Evolutionary conservation across 2,329 filamentous ascomycete genomes (phyloP).

Genomic region (Ophiocordyceps sinensis): DNA sequence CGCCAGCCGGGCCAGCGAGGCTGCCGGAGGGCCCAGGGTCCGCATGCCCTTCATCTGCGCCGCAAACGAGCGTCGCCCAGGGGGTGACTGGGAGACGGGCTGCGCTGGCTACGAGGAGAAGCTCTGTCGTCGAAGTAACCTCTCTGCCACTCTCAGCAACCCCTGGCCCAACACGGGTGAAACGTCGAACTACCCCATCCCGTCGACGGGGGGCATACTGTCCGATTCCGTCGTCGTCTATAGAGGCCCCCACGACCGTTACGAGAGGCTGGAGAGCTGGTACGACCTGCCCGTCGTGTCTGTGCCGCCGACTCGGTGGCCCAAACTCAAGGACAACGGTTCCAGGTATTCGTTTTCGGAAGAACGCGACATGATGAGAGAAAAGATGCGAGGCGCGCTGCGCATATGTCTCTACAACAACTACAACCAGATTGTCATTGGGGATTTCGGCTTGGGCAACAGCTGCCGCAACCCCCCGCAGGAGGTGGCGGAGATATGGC

Average conservation of each 20-base stretch:
- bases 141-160: conserved; percentile 52
- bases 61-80: conserved; percentile 62
- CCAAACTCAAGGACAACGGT: conserved; percentile 56
- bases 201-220: conserved; percentile 53
- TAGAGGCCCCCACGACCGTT: conserved; percentile 53
- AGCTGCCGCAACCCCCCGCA: conserved; percentile 49
- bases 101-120: conserved; percentile 43
- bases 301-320: conserved; percentile 56
- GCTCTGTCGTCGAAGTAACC: conserved; percentile 58
- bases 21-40: conserved; percentile 16
- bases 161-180: conserved; percentile 35
- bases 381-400: conserved; percentile 58
- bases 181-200: conserved; percentile 53
- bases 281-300: conserved; percentile 55
- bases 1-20: conserved; percentile 23
- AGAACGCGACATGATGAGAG: conserved; percentile 56
- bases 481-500: conserved; percentile 51
- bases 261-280: conserved; percentile 42
- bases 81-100: conserved; percentile 66
- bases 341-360: conserved; percentile 56
- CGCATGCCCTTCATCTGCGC: conserved; percentile 54
- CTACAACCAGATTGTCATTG: conserved; percentile 43
- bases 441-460: conserved; percentile 51
- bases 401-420: conserved; percentile 51
- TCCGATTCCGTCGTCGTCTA: conserved; percentile 60